phyloP scores from a whole-genome alignment of 2,329 filamentous ascomycete genomes.

The Cladosporium velox region DNA sequence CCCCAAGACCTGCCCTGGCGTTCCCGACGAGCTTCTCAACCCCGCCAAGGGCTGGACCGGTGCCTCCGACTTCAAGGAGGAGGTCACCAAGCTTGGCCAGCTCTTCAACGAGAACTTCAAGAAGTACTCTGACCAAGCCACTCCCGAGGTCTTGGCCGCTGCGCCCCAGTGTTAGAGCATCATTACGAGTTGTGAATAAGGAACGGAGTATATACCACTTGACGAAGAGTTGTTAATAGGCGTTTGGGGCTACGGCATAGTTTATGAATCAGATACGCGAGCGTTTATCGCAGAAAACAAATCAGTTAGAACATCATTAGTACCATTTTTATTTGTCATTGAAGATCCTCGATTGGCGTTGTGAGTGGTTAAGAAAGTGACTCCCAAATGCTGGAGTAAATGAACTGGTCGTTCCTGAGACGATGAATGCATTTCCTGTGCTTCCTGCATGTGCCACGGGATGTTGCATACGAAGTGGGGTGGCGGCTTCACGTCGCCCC shows the following conservation, averaged over 20 bases:
- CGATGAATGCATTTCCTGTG: not conserved
- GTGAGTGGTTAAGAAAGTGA: not conserved
- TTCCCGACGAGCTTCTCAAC: conserved; percentile 91
- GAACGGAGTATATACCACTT: conserved; percentile 14
- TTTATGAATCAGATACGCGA: conserved; percentile 10
- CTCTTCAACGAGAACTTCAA: conserved; percentile 97
- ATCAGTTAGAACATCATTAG: not conserved
- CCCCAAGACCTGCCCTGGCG: conserved; percentile 86
- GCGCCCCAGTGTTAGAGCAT: conserved; percentile 37
- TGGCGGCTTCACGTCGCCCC: not conserved
- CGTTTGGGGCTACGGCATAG: conserved; percentile 10
- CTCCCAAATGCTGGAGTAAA: not conserved
- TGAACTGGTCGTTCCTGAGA: not conserved
- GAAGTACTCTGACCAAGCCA: conserved; percentile 84
- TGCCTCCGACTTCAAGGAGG: conserved; percentile 75
- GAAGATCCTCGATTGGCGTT: too few relatives aligned
- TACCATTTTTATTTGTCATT: not conserved
- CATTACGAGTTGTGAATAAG: conserved; percentile 13
- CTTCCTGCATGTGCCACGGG: not conserved
- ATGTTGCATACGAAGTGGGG: conserved; percentile 17
- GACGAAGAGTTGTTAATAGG: conserved; percentile 12
- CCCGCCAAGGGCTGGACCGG: conserved; percentile 91
- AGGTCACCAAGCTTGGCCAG: conserved; percentile 85
- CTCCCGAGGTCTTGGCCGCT: conserved; percentile 47
- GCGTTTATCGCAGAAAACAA: not conserved